phyloP scores from a whole-genome alignment of 2,329 filamentous ascomycete genomes.

The Aspergillus felis region DNA sequence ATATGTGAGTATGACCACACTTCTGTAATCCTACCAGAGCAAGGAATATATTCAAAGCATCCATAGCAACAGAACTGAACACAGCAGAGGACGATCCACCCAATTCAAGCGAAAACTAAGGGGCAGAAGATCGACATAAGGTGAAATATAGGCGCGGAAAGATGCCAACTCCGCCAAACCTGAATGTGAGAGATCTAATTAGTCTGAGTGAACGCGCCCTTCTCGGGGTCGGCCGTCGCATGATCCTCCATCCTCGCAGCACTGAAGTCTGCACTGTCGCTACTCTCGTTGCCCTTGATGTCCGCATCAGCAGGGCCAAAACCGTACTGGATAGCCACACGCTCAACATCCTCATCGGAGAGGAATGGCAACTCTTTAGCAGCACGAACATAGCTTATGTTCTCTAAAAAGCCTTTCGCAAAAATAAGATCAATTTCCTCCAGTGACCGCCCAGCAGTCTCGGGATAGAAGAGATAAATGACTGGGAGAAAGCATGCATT shows the following conservation, averaged over 20 bases:
- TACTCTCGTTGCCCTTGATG: background rate
- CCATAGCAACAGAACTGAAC: too few species aligned
- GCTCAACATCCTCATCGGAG: background rate
- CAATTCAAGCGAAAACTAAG: too few species aligned
- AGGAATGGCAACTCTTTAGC: slow-evolving; percentile 32
- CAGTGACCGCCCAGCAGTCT: slow-evolving; percentile 43
- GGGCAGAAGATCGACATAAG: too few species aligned
- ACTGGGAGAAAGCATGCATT: slow-evolving; percentile 47
- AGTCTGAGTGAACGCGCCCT: background rate
- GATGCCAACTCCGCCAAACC: too few species aligned
- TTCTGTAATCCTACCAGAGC: too few species aligned
- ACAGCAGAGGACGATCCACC: too few species aligned
- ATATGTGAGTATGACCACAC: too few species aligned
- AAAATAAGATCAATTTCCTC: slow-evolving; percentile 46
- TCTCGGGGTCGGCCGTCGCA: background rate
- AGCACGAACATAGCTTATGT: slow-evolving; percentile 37
- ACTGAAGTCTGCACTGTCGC: background rate
- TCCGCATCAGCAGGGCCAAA: background rate
- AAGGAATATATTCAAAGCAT: too few species aligned
- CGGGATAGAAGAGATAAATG: slow-evolving; percentile 54
- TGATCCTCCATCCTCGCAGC: background rate
- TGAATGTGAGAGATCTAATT: background rate
- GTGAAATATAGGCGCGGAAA: too few species aligned
- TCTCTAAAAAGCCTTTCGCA: slow-evolving; percentile 42
- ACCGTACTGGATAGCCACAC: background rate